Evolutionary conservation across 805 yeast genomes (phyloP).

Genomic region (Lachancea kluyveri): DNA sequence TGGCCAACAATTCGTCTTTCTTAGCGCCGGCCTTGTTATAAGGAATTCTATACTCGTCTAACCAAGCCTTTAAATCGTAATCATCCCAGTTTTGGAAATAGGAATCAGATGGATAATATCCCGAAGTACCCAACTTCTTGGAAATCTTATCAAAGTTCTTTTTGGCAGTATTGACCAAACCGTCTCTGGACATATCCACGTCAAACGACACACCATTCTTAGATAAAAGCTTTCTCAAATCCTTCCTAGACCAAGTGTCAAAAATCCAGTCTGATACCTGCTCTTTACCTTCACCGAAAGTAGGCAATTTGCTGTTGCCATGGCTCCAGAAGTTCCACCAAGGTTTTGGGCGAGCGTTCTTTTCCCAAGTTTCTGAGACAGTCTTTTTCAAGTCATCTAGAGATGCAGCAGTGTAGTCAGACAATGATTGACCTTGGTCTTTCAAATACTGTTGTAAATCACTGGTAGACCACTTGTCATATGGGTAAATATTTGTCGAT

Average conservation of each 20-base stretch:
- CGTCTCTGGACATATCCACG: constrained; percentile 30
- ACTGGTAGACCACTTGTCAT: constrained; percentile 29
- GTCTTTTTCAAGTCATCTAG: constrained; percentile 22
- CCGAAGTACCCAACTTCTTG: constrained; percentile 32
- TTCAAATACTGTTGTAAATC: constrained; percentile 32
- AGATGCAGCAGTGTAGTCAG: constrained; percentile 14
- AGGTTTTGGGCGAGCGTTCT: constrained; percentile 19
- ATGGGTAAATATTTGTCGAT: constrained; percentile 7
- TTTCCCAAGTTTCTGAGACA: constrained; percentile 18
- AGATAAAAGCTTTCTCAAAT: constrained; percentile 31
- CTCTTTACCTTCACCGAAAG: constrained; percentile 3
- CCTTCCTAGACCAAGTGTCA: constrained; percentile 37
- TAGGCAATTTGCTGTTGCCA: constrained; percentile 3
- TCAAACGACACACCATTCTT: constrained; percentile 28
- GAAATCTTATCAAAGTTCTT: constrained; percentile 37
- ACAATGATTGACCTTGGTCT: constrained; percentile 25
- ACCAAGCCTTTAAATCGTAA: constrained; percentile 44
- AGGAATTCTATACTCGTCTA: constrained; percentile 38
- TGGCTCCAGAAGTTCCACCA: constrained; percentile 29
- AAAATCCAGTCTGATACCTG: constrained; percentile 41
- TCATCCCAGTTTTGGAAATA: constrained; percentile 49
- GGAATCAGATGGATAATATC: constrained; percentile 45
- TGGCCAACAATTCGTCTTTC: constrained; percentile 40
- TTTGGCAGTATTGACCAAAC: constrained; percentile 38
- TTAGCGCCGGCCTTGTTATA: constrained; percentile 33